Base-by-base conservation (phyloP, 345 rosid species). In the Odontarrhena argentea region DNA sequence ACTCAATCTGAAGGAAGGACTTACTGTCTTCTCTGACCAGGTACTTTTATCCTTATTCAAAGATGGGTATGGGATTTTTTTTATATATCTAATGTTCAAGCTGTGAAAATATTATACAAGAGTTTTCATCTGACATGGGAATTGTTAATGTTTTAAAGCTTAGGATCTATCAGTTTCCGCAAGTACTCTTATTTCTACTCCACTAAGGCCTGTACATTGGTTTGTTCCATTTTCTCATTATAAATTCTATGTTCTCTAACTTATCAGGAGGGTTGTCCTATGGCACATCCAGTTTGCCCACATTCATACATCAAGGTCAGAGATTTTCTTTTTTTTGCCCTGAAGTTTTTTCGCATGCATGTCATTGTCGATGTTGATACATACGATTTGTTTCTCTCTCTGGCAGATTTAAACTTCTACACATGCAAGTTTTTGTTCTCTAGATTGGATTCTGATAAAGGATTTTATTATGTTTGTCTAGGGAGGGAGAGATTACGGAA, bases 71-170 rank as follows among this genome's bases (percentile, higher is more conserved):
- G 8, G 18, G 28, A 46, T 35, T 35, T 24, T 46, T 12, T 44
- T 24, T 18, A 18, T 8, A 38, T 68, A 15, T 41, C 59, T 46
- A 49, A 44, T 61, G 28, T 14, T 40, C 46, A 24, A 47, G 10
- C n/a, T 41, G 24, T 11, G 30, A 3, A 61, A 55, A 40, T 24
- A 56, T 8, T 42, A n/a, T 51, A n/a, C 74, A 95, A 96, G 99
- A 95, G 71, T 95, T 95, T 81, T 95, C 97, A 47, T 91, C 97
- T 54, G 99, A 91, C 85, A 86, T 94, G 99, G 99, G 97, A 78
- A 91, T 94, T 80, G 83, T 80, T 65, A 96, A 94, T 82, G 99
- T 94, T 74, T 88, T 96, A 60, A 91, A 38, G 77, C 97, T 94
- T 65, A 82, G 99, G 48, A 88, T 37, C 75, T 86, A 79, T 83